Evolutionary conservation across 1,139 yeast genomes (phyloP).

Genomic region (Suhomyces maxii): DNA sequence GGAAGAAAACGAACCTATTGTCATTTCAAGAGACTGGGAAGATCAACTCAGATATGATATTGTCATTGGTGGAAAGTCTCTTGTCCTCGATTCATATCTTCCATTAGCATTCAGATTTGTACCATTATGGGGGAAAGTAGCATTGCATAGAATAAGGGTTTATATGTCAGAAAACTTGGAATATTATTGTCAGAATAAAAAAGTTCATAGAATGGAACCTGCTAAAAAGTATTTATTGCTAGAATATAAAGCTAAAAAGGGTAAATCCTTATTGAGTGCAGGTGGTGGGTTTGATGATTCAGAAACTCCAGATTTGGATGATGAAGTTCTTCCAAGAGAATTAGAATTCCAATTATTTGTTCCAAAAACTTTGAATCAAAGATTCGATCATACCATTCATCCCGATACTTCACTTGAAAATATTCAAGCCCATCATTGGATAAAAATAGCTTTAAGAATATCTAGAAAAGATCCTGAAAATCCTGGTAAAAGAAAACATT

Average conservation of each 20-base stretch:
- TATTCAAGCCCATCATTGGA: slow-evolving; percentile 91
- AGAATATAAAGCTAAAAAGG: slow-evolving; percentile 72
- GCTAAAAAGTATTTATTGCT: slow-evolving; percentile 72
- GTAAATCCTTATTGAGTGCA: slow-evolving; percentile 38
- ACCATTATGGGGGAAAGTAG: slow-evolving; percentile 80
- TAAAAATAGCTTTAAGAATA: slow-evolving; percentile 78
- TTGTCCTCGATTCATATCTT: slow-evolving; percentile 76
- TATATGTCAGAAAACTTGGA: slow-evolving; percentile 87
- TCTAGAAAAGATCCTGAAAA: slow-evolving; percentile 62
- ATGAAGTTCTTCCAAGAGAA: slow-evolving; percentile 56
- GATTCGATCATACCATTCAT: slow-evolving; percentile 50
- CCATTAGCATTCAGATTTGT: slow-evolving; percentile 83
- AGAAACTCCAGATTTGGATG: slow-evolving; percentile 31
- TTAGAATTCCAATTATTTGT: slow-evolving; percentile 81
- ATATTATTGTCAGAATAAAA: slow-evolving; percentile 80
- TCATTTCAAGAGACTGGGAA: slow-evolving; percentile 91
- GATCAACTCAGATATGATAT: slow-evolving; percentile 87
- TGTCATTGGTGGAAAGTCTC: slow-evolving; percentile 82
- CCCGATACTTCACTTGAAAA: slow-evolving; percentile 80
- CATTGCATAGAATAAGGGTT: slow-evolving; percentile 80
- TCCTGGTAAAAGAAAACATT: slow-evolving; percentile 71
- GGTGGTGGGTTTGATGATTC: slow-evolving; percentile 21
- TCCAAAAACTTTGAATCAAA: slow-evolving; percentile 60
- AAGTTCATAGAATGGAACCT: slow-evolving; percentile 91
- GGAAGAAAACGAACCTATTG: slow-evolving; percentile 92